Evolutionary conservation across 2,329 filamentous ascomycete genomes (phyloP).

Genomic region (Allantophomopsis lycopodina): DNA sequence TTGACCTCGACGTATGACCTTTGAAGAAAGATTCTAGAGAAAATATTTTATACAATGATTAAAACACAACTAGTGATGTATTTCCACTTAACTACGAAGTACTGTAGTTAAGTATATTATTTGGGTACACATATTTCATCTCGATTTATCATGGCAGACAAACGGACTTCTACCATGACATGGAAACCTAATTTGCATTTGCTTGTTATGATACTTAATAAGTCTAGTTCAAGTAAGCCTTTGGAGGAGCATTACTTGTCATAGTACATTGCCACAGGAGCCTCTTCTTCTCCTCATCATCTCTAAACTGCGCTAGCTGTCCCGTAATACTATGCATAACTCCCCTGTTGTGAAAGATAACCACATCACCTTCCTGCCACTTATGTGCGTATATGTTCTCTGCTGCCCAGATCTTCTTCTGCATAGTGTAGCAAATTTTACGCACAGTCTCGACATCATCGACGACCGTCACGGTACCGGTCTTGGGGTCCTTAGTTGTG

Average conservation of each 20-base stretch:
- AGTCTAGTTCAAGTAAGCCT: neutral
- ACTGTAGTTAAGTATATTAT: too few relatives aligned
- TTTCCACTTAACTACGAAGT: too few relatives aligned
- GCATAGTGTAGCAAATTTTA: conserved; percentile 14
- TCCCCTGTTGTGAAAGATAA: conserved; percentile 19
- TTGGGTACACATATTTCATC: too few relatives aligned
- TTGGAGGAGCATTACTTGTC: neutral
- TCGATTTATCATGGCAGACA: too few relatives aligned
- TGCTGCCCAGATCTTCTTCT: conserved; percentile 12
- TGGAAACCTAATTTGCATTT: too few relatives aligned
- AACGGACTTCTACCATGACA: too few relatives aligned
- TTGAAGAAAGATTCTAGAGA: too few relatives aligned
- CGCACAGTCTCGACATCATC: conserved; percentile 11
- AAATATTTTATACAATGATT: too few relatives aligned
- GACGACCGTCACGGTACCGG: conserved; percentile 6
- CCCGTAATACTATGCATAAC: conserved; percentile 17
- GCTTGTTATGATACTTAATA: too few relatives aligned
- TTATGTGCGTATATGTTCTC: conserved; percentile 19
- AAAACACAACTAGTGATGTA: too few relatives aligned
- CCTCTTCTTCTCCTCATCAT: neutral
- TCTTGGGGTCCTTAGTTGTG: conserved; percentile 8
- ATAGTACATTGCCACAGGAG: neutral
- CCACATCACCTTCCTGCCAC: conserved; percentile 17
- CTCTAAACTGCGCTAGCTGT: neutral
- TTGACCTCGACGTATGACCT: too few relatives aligned